Percentiles rank a stretch among this genome's conserved stretches.
phyloP scores from a whole-genome alignment of 2,329 filamentous ascomycete species.

The Fusarium humuli region DNA sequence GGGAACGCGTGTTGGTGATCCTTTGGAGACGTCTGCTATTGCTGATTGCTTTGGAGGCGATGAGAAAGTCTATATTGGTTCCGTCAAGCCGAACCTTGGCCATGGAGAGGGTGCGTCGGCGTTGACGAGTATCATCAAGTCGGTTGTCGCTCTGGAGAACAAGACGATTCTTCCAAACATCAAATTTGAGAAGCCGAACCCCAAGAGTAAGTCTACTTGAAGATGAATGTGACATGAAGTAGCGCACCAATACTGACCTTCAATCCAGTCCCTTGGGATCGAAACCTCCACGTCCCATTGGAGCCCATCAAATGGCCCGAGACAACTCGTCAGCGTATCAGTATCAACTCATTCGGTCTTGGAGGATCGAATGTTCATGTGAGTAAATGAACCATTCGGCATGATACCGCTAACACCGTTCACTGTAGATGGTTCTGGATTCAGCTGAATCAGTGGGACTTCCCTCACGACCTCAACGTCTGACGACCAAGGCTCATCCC shows the following conservation, averaged over 20 bases:
- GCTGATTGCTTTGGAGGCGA: conserved; percentile 43
- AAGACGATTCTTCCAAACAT: conserved; percentile 49
- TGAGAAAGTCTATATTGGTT: conserved; percentile 56
- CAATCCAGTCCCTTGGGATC: too few relatives aligned
- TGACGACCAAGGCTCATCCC: too few relatives aligned
- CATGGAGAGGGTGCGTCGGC: conserved; percentile 45
- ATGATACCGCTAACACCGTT: too few relatives aligned
- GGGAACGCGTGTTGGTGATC: neutral
- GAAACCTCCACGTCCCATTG: too few relatives aligned
- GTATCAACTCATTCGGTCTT: conserved; percentile 11
- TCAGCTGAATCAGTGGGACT: neutral
- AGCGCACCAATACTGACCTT: too few relatives aligned
- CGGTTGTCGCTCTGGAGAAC: conserved; percentile 48
- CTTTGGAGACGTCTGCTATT: neutral
- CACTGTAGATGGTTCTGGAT: too few relatives aligned
- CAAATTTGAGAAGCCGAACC: conserved; percentile 38
- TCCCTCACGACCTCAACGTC: neutral
- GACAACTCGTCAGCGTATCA: neutral
- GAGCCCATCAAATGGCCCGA: too few relatives aligned
- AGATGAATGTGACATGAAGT: too few relatives aligned
- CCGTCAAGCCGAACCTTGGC: conserved; percentile 35
- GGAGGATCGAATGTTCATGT: conserved; percentile 30
- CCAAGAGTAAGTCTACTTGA: neutral
- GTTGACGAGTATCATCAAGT: conserved; percentile 46
- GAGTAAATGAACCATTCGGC: rapidly evolving